A percentile compares a stretch with the other conserved stretches of the same genome.
Conservation (phyloP, 805 yeast genomes). For the Saturnispora ahearnii region DNA sequence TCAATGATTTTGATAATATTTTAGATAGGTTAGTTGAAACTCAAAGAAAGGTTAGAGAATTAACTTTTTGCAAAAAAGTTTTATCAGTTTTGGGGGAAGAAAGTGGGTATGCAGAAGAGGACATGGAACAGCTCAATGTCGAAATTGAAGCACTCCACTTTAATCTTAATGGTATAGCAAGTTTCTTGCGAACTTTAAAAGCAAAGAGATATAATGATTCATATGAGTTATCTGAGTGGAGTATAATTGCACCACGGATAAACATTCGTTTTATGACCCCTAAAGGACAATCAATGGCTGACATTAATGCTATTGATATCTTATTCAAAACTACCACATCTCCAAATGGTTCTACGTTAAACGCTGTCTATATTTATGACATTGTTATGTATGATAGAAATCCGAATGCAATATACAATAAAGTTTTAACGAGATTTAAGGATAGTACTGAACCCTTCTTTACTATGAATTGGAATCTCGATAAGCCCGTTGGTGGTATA, state of each 20-base stretch:
- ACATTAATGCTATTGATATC: constrained; percentile 57
- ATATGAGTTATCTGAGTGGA: constrained; percentile 43
- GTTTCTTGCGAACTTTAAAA: constrained; percentile 23
- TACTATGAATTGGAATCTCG: constrained; percentile 43
- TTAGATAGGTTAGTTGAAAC: constrained; percentile 12
- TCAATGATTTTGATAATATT: constrained; percentile 20
- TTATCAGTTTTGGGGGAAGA: constrained; percentile 8
- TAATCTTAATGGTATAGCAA: constrained; percentile 21
- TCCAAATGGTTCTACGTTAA: constrained; percentile 61
- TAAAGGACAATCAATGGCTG: constrained; percentile 57
- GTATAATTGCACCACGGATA: constrained; percentile 57
- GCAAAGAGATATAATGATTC: constrained; percentile 23
- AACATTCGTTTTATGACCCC: constrained; percentile 61
- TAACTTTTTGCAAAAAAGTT: constrained; percentile 18
- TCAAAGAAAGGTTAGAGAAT: constrained; percentile 19
- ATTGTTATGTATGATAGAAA: constrained; percentile 67
- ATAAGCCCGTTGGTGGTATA: constrained; percentile 59
- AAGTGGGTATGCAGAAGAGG: constrained; percentile 4
- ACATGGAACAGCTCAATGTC: constrained; percentile 15
- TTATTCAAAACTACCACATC: constrained; percentile 53
- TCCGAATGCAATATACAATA: constrained; percentile 52
- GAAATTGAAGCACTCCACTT: constrained; percentile 22
- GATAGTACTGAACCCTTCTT: constrained; percentile 27
- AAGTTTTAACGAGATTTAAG: constrained; percentile 42
- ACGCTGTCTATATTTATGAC: constrained; percentile 51